phyloP scores from a whole-genome alignment of 2,329 filamentous ascomycete genomes.

The Gyromitra esculenta region DNA sequence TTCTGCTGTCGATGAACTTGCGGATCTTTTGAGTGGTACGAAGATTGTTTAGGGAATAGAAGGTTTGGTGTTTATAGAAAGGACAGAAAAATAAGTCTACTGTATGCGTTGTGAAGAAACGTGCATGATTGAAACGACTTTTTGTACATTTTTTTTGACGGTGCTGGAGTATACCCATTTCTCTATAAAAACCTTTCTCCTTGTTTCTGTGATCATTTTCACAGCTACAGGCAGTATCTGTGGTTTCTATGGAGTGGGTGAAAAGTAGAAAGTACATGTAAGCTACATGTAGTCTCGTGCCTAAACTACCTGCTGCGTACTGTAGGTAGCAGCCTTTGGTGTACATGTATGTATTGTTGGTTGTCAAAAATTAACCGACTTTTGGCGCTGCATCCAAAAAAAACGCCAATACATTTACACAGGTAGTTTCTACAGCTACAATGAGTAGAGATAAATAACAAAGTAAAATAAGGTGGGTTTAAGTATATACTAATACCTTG shows the following conservation, averaged over 20 bases:
- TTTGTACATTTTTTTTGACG: conserved; percentile 30
- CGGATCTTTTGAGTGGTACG: conserved; percentile 55
- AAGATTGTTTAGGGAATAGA: conserved; percentile 51
- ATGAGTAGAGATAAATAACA: too few species aligned
- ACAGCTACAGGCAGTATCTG: background rate
- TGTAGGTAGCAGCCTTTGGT: too few species aligned
- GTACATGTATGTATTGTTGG: too few species aligned
- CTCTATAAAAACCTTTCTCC: background rate
- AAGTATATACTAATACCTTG: too few species aligned
- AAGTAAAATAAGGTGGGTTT: too few species aligned
- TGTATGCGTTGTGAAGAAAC: conserved; percentile 1
- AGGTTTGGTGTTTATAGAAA: conserved; percentile 38
- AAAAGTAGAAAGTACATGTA: background rate
- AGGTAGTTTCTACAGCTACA: too few species aligned
- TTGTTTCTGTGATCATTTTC: background rate
- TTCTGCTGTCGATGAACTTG: conserved; percentile 56
- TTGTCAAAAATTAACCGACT: too few species aligned
- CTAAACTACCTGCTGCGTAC: too few species aligned
- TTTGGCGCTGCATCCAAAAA: too few species aligned
- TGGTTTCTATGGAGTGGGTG: background rate
- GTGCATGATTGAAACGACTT: conserved; percentile 2
- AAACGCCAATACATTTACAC: too few species aligned
- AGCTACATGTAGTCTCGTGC: background rate
- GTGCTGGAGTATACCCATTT: conserved; percentile 7
- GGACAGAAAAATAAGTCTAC: conserved; percentile 13